Evolutionary conservation across 176 grass and related monocot species (phyloP).

Genomic region (Neostapfia colusana): DNA sequence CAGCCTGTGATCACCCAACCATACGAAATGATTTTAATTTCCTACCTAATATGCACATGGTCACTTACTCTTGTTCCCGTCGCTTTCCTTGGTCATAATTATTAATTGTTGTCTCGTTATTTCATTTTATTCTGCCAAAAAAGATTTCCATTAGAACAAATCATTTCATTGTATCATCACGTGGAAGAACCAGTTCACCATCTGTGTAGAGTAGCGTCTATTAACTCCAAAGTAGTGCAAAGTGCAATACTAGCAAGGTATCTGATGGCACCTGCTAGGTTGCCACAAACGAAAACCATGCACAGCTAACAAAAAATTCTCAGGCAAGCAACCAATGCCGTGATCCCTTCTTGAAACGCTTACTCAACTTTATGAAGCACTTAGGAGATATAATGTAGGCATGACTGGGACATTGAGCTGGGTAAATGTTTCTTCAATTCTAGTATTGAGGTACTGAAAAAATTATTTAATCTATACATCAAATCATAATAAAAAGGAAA

Average conservation of each 20-base stretch:
- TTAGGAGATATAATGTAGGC: background rate
- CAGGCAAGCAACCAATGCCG: constrained; percentile 7
- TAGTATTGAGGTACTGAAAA: no score
- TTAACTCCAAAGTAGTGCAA: background rate
- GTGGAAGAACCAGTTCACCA: background rate
- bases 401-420: background rate
- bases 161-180: background rate
- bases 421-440: constrained; percentile 8
- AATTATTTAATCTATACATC: no score
- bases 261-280: background rate
- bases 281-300: background rate
- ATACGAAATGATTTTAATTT: constrained; percentile 41
- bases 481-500: no score
- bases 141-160: background rate
- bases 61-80: background rate
- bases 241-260: background rate
- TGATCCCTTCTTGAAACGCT: constrained; percentile 15
- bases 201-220: background rate
- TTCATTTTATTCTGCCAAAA: background rate
- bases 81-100: background rate
- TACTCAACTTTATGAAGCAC: background rate
- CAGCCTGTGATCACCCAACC: constrained; percentile 9
- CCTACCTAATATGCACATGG: constrained; percentile 51
- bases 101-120: background rate
- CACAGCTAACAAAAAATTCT: background rate